Percentiles rank a stretch among this genome's conserved stretches.
These are phyloP conservation scores for Neofusicoccum sp. DNA, from an alignment of 2,329 filamentous ascomycete species.

Conservation along the genomic window DNA sequence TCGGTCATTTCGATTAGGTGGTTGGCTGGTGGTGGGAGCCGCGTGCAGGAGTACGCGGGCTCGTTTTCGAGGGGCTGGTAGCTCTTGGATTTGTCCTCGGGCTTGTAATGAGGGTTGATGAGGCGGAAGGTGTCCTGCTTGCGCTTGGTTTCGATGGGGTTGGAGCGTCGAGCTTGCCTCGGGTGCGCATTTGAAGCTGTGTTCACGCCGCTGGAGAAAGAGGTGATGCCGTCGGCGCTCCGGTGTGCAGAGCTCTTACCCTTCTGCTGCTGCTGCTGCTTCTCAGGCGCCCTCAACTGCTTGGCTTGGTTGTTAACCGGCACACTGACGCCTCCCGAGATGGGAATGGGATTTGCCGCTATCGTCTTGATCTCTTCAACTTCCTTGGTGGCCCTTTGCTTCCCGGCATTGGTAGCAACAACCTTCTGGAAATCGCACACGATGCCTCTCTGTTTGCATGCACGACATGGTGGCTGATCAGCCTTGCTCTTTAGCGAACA, in stretches of 20 bases:
- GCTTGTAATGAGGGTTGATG: not conserved
- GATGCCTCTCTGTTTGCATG: constrained; percentile 31
- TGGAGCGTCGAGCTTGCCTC: too few species aligned
- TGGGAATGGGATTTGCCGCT: not conserved
- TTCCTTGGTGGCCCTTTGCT: not conserved
- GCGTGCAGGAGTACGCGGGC: not conserved
- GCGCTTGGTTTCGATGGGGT: not conserved
- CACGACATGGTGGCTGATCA: constrained; percentile 36
- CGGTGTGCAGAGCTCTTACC: not conserved
- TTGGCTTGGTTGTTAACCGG: too few species aligned
- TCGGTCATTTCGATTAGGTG: constrained; percentile 30
- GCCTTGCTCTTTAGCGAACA: constrained; percentile 36
- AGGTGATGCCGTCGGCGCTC: not conserved
- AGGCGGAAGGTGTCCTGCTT: not conserved
- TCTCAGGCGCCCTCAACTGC: not conserved
- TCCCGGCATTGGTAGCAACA: not conserved
- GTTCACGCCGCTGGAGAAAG: not conserved
- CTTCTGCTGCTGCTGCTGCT: not conserved
- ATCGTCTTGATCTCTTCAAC: not conserved
- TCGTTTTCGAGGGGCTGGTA: not conserved
- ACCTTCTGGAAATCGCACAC: constrained; percentile 36
- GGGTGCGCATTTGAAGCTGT: not conserved
- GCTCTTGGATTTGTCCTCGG: not conserved
- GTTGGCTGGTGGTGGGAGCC: not conserved
- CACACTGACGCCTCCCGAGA: too few species aligned